phyloP scores from a whole-genome alignment of 1,139 yeast genomes.

The Blastobotrys petasosporus region DNA sequence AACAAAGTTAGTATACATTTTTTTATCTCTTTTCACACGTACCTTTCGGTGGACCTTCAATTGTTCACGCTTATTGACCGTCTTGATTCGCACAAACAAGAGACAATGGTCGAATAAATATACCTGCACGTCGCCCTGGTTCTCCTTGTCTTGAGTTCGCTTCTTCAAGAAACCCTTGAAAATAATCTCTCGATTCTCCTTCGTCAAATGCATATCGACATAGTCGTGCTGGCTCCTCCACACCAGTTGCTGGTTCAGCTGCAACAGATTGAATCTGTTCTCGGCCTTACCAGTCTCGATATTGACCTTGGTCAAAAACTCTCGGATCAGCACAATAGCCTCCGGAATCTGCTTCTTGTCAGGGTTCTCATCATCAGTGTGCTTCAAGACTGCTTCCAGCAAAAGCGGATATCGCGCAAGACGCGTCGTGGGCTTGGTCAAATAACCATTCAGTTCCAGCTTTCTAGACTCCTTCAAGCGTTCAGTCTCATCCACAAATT shows the following conservation, averaged over 20 bases:
- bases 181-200: conserved; percentile 71
- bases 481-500: conserved; percentile 89
- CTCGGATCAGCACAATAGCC: conserved; percentile 72
- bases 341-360: conserved; percentile 66
- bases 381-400: conserved; percentile 74
- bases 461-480: conserved; percentile 84
- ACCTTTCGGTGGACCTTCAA: conserved; percentile 77
- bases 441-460: conserved; percentile 85
- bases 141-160: conserved; percentile 72
- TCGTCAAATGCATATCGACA: conserved; percentile 77
- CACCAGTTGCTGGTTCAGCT: conserved; percentile 68
- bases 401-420: conserved; percentile 91
- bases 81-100: conserved; percentile 77
- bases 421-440: conserved; percentile 93
- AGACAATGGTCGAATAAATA: conserved; percentile 86
- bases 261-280: conserved; percentile 84
- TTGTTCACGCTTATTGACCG: conserved; percentile 85
- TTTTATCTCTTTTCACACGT: conserved; percentile 7
- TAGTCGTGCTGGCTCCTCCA: conserved; percentile 73
- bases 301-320: conserved; percentile 73
- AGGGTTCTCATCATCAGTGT: conserved; percentile 67
- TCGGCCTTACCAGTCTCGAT: conserved; percentile 91
- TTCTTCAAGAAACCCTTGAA: conserved; percentile 73
- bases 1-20: conserved; percentile 8
- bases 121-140: conserved; percentile 63